Evolutionary conservation across 257 asterid species (phyloP).

Genomic region (Schizonepeta tenuifolia): DNA sequence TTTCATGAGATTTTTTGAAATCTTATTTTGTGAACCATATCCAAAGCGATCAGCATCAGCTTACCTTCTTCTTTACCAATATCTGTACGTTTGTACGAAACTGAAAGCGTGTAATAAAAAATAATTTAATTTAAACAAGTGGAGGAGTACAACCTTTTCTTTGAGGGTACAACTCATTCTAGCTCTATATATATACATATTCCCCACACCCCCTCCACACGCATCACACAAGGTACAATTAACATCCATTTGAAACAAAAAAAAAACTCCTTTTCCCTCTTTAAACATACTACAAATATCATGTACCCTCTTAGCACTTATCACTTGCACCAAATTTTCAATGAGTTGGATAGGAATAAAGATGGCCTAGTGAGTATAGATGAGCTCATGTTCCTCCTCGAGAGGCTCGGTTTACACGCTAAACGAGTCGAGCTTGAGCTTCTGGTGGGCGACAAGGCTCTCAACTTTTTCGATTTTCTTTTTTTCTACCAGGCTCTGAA

Average conservation of each 20-base stretch:
- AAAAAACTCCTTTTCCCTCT: not conserved
- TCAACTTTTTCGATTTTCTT: conserved; percentile 47
- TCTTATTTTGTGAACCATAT: not conserved
- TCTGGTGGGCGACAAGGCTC: conserved; percentile 45
- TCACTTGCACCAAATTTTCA: conserved; percentile 53
- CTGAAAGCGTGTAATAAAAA: not conserved
- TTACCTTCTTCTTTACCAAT: not conserved
- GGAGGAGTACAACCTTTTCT: too few relatives aligned
- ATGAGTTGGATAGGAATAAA: conserved; percentile 49
- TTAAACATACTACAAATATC: not conserved
- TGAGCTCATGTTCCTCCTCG: conserved; percentile 52
- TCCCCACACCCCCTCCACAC: not conserved
- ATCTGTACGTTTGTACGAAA: conserved; percentile 25
- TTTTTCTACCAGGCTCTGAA: conserved; percentile 49
- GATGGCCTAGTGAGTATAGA: conserved; percentile 56
- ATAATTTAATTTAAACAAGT: not conserved
- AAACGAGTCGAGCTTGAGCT: conserved; percentile 51
- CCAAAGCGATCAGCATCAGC: not conserved
- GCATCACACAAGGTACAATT: not conserved
- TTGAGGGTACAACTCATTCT: not conserved
- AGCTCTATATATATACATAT: not conserved
- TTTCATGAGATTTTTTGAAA: conserved; percentile 38
- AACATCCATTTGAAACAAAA: not conserved
- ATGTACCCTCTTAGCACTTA: conserved; percentile 47
- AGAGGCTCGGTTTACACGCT: conserved; percentile 34